Base-by-base conservation (phyloP, 768 basidiomycete genomes). In the Ramaria sp. region DNA sequence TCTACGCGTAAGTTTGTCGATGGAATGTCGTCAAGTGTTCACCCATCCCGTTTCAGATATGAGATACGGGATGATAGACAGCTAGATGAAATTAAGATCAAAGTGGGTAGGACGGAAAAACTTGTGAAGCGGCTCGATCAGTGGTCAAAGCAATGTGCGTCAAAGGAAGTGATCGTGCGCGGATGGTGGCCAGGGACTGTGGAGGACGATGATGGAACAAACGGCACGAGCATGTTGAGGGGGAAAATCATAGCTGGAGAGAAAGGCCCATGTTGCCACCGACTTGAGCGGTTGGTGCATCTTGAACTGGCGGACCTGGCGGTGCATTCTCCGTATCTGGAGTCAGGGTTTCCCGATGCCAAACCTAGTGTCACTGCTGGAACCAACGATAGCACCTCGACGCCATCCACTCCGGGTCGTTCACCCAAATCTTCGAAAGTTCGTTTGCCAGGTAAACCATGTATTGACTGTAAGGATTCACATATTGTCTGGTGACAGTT, bases 121-220 rank as follows among this genome's bases (percentile, higher is more conserved):
- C 74, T 89, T 22, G 76, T 73, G 28, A 83, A 82, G 60, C 74
- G 89, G 28, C 73, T 89, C 44, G 79, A 83, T 62, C 76, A 92
- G 60, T 91, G 89, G 89, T 73, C 73, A 20, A 89, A 84, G 60
- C 85, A 88, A 60, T 92, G 89, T 57, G 78, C 78, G 3, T 86
- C 85, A 7, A 86, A 84, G 64, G 77, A 82, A 59, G 85, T 83
- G 50, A 76, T 88, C 36, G 67, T 86, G 15, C 75, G 85, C 42
- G 87, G 86, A 0, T 85, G 77, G 70, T 88, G 81, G 73, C 89
- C 89, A 1, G 77, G 76, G 20, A 71, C 70, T 28, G 70, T 73
- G 27, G 73, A 73, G 51, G 65, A 66, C 41, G 65, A 65, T 36
- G 60, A 60, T 68, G 71, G 24, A 66, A 70, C 22, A 64, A 63